Evolutionary conservation across 1,139 yeast genomes (phyloP).

Genomic region (Taiozyma onychis): DNA sequence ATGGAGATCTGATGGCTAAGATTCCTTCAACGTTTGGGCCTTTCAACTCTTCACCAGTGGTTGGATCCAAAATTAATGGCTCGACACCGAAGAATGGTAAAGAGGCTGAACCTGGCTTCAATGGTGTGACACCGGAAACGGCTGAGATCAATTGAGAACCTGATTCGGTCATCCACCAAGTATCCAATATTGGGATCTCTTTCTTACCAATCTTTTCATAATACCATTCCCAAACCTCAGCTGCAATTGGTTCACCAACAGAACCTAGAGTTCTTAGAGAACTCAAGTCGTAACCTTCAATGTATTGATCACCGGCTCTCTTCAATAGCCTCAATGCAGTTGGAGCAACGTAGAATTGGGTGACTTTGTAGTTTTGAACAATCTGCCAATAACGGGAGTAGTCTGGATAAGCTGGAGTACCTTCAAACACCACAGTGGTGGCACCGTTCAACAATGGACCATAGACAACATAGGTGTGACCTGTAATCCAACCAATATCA

Average conservation of each 20-base stretch:
- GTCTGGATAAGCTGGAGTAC: constrained; percentile 81
- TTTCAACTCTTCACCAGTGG: constrained; percentile 57
- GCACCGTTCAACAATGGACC: constrained; percentile 79
- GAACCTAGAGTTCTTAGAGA: constrained; percentile 73
- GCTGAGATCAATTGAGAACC: constrained; percentile 73
- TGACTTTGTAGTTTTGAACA: constrained; percentile 69
- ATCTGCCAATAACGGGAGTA: constrained; percentile 81
- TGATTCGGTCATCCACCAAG: constrained; percentile 84
- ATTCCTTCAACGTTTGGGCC: constrained; percentile 72
- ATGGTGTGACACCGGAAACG: constrained; percentile 61
- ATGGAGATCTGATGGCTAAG: constrained; percentile 59
- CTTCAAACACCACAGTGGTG: constrained; percentile 78
- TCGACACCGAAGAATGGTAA: constrained; percentile 74
- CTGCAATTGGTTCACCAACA: constrained; percentile 91
- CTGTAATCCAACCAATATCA: constrained; percentile 88
- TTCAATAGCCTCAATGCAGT: constrained; percentile 80
- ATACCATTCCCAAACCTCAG: constrained; percentile 93
- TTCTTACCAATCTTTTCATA: constrained; percentile 72
- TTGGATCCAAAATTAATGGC: constrained; percentile 66
- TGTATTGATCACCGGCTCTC: constrained; percentile 70
- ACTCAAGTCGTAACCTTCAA: constrained; percentile 58
- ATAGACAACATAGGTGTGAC: constrained; percentile 77
- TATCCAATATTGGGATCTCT: constrained; percentile 69
- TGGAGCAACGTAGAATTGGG: constrained; percentile 86
- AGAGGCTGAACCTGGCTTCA: constrained; percentile 77